Evolutionary conservation across 1,284 basidiomycete genomes (phyloP), one percentile per base, ranked within the genome.

Genomic region (Rhizoctonia solani): DNA sequence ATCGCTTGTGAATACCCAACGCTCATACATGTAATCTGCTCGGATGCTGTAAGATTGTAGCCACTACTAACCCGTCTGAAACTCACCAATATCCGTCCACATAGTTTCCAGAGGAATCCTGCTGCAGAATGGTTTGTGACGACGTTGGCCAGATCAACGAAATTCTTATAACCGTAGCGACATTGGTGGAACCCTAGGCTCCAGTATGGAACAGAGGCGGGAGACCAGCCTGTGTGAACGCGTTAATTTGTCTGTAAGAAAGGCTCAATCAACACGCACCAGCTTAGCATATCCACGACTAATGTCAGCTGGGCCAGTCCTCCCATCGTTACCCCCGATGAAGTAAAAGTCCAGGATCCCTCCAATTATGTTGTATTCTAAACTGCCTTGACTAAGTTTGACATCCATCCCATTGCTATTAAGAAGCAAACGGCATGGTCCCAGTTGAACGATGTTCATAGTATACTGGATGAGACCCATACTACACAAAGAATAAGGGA

Each of bases 261-360:
- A 47, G 13, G 44, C 21, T 29, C 23, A 6, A 50, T n/a, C 34
- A 37, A 16, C 16, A 39, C 37, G 16, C 37, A 82, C 82, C 29
- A 89, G 72, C 67, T 86, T 78, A 11, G 87, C 82, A 75, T 90
- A 90, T 75, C 91, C 89, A 68, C 80, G 79, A 9, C 84, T 81
- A 0, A 88, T 82, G 54, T 83, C 83, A 0, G 78, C 79, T 0
- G 89, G 88, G 71, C 87, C 82, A 1, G 78, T 83, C 70, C 81
- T 79, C 71, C 84, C 86, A 13, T 53, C 49, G 32, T 65, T 69
- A 1, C 89, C 88, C 29, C 87, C 83, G 39, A 90, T 78, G 77
- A 92, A 90, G 79, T 90, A 90, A 68, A 89, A 85, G 73, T 90
- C 88, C 34, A 90, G 74, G 0, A 89, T 79, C 11, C 88, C 88